Base-by-base conservation (phyloP, 2,329 filamentous ascomycete genomes). In the Pseudogymnoascus sp. region DNA sequence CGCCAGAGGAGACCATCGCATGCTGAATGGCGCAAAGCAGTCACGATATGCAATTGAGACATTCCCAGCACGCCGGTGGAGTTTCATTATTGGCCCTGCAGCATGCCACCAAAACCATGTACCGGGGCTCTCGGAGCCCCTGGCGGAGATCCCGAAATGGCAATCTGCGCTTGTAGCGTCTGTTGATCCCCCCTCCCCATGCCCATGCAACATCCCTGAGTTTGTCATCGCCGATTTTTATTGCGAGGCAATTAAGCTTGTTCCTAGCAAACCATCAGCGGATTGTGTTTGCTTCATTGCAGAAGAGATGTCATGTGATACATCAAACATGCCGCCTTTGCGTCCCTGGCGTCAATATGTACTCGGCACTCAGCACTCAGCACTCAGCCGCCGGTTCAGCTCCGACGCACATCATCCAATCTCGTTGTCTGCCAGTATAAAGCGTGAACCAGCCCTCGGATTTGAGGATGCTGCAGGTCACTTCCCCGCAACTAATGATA, bases 91-190 rank as follows among this genome's bases (percentile, higher is more conserved):
- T 56, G 50, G 50, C 21, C 15, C 50, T 56, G n/a, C 26, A 53
- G 46, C 23, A 56, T 56, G 50, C n/a, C 10, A 56, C 29, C n/a
- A 33, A 33, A 33, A 6, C 50, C 26, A 33, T 19, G 26, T 33
- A 31, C 50, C 50, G 50, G 50, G 50, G 29, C 26, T 2, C 1
- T 53, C 46, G 46, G 46, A 53, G 10, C n/a, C 46, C 50, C 26
- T 56, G 26, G 10, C 50, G 9, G 29, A 13, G 50, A 56, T 56
- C 50, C 50, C 50, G 29, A 56, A 56, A 56, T 56, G 50, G 50
- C n/a, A 33, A 29, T n/a, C n/a, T 56, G 50, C 50, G 50, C 50
- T 56, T 56, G 50, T 56, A 56, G 50, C 50, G 50, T 19, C 50
- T 56, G 50, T 56, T 33, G 26, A 56, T 19, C 50, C 50, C 21